A percentile compares a stretch with the other conserved stretches of the same genome.
These are phyloP conservation scores for Beauveria asiatica DNA, from an alignment of 2,329 filamentous ascomycete genomes.

Conservation along the genomic window DNA sequence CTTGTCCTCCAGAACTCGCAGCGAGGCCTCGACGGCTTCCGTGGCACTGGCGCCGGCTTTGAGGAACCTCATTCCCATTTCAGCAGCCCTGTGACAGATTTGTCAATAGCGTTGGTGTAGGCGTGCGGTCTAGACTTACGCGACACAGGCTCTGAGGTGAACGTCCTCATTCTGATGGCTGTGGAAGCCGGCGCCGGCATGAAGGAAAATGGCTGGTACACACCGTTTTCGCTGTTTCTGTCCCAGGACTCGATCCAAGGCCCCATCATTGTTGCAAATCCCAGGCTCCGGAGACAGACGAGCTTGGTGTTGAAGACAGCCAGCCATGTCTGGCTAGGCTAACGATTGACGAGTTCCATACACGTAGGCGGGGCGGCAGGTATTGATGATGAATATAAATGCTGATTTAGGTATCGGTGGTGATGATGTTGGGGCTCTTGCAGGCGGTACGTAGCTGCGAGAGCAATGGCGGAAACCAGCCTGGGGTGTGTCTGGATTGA, in stretches of 20 bases:
- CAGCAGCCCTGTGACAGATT: constrained; percentile 57
- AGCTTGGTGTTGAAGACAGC: constrained; percentile 20
- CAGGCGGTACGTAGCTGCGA: background rate
- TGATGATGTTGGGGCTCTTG: background rate
- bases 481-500: background rate
- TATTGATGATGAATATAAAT: constrained; percentile 2
- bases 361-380: background rate
- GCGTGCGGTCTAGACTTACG: constrained; percentile 47
- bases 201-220: constrained; percentile 77
- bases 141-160: constrained; percentile 78
- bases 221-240: constrained; percentile 25
- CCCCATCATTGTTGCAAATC: constrained; percentile 34
- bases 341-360: background rate
- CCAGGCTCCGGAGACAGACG: constrained; percentile 39
- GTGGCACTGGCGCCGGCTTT: constrained; percentile 70
- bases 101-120: background rate
- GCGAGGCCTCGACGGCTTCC: constrained; percentile 82
- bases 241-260: constrained; percentile 31
- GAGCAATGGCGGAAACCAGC: background rate
- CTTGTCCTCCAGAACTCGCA: constrained; percentile 81
- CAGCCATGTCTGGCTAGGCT: constrained; percentile 23
- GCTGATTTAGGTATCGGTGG: background rate
- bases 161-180: constrained; percentile 75
- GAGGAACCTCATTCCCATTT: constrained; percentile 72
- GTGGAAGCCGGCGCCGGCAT: constrained; percentile 92